Base-by-base conservation (phyloP, 129 eudicot species). In the Glebionis coronaria region DNA sequence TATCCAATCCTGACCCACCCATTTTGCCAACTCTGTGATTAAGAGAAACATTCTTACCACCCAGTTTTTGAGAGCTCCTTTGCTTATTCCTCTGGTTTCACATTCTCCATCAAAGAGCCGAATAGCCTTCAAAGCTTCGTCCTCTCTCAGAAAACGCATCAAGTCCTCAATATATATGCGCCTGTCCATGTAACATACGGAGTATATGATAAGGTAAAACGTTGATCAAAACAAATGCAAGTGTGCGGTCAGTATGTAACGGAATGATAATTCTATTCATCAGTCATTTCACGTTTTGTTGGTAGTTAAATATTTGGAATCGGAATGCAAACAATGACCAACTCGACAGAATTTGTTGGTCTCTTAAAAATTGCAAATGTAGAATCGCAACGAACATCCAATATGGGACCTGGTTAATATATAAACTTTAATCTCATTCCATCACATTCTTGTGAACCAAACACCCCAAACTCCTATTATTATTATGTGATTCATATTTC, bases 41-140 rank as follows among this genome's bases (percentile, higher is more conserved):
- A 62, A 12, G 63, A 56, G 4, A 31, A 69, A 20, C 1, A 0
- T 23, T 67, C 84, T 56, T 80, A 89, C 97, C 90, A 86, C 94
- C 97, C 97, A 89, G 70, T 83, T 86, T 75, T 86, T 89, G n/a
- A 89, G 90, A 56, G 88, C 79, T 44, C 81, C 76, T 69, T 86
- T 89, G 84, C 90, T 81, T 71, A 89, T 89, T 71, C 90, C 94
- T 70, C 82, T 86, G 64, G 69, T 76, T 61, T 86, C 97, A 57
- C 57, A 54, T 70, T 77, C 81, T 16, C 77, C 79, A 68, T 89
- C 94, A 49, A 85, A 76, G 12, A 86, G 85, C 15, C 61, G 71
- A 28, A 83, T 61, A 5, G 89, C 75, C 69, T 82, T 85, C 60
- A 58, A 57, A 25, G 82, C 95, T 71, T 87, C 95, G 75, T 87